These are phyloP conservation scores for Leishmania amazonensis DNA, from an alignment of 208 protist species.

Conservation along the genomic window DNA sequence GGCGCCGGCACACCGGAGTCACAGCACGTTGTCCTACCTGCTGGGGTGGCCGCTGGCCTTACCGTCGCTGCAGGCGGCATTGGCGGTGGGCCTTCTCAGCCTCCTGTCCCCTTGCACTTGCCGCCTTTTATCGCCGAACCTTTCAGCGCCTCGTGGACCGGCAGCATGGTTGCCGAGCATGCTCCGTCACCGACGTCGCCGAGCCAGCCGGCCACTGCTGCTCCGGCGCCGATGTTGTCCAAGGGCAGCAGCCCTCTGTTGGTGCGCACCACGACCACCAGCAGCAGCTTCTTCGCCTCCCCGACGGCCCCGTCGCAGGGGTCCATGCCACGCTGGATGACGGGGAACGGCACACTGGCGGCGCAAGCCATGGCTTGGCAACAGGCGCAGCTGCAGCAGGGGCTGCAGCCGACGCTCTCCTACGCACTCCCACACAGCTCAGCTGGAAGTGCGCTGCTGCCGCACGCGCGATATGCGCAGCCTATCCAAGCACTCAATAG, in stretches of 20 bases:
- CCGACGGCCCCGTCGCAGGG: conserved; percentile 18
- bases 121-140: background rate
- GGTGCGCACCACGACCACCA: conserved; percentile 18
- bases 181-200: conserved; percentile 6
- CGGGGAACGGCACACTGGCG: background rate
- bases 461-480: background rate
- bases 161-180: conserved; percentile 16
- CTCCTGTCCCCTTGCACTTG: background rate
- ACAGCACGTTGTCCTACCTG: background rate
- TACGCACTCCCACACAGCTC: conserved; percentile 1
- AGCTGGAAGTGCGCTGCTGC: background rate
- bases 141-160: conserved; percentile 5
- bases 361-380: background rate
- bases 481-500: background rate
- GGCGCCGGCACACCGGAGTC: background rate
- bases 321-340: conserved; percentile 16
- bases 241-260: conserved; percentile 26
- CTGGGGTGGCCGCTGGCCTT: background rate
- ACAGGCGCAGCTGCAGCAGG: conserved; percentile 2
- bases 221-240: background rate
- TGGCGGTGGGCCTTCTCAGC: background rate
- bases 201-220: background rate
- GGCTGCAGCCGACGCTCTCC: conserved; percentile 5
- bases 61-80: background rate
- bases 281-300: conserved; percentile 23